Percentiles rank a stretch among this genome's conserved stretches.
Evolutionary conservation across 768 basidiomycete species (phyloP).

Genomic region (Lactarius sanguifluus): DNA sequence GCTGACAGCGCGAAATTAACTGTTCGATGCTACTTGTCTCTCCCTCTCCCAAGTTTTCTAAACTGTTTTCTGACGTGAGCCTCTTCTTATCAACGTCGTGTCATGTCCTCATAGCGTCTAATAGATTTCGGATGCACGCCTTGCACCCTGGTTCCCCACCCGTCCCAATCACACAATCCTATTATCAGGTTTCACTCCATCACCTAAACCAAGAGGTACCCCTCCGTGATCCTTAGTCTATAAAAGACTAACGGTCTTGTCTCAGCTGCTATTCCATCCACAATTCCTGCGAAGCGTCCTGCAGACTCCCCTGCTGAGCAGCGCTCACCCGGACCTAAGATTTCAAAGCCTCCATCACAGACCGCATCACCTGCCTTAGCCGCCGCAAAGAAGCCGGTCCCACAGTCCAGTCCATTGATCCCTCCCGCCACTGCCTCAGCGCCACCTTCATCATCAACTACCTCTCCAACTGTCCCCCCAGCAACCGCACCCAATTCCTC

Average conservation of each 20-base stretch:
- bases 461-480: slow-evolving; percentile 2
- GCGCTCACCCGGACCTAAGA: slow-evolving; percentile 27
- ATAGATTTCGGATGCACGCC: slow-evolving; percentile 18
- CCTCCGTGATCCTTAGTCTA: background rate
- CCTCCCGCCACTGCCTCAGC: slow-evolving; percentile 16
- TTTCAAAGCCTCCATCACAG: slow-evolving; percentile 19
- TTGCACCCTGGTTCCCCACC: slow-evolving; percentile 25
- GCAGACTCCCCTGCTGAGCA: slow-evolving; percentile 23
- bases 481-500: slow-evolving; percentile 5
- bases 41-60: slow-evolving; percentile 24
- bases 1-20: slow-evolving; percentile 27
- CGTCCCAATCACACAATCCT: slow-evolving; percentile 21
- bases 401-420: slow-evolving; percentile 25
- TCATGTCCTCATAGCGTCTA: slow-evolving; percentile 10
- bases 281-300: slow-evolving; percentile 28
- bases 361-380: slow-evolving; percentile 23
- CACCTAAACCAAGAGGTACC: slow-evolving; percentile 28
- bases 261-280: slow-evolving; percentile 16
- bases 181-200: slow-evolving; percentile 24
- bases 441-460: slow-evolving; percentile 8
- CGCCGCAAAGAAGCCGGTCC: slow-evolving; percentile 17
- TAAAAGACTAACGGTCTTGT: slow-evolving; percentile 6
- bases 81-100: slow-evolving; percentile 15
- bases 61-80: slow-evolving; percentile 27
- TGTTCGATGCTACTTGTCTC: slow-evolving; percentile 25